Base-by-base conservation (phyloP, 352 stramenopile species). In the Pythium vanterpoolii region DNA sequence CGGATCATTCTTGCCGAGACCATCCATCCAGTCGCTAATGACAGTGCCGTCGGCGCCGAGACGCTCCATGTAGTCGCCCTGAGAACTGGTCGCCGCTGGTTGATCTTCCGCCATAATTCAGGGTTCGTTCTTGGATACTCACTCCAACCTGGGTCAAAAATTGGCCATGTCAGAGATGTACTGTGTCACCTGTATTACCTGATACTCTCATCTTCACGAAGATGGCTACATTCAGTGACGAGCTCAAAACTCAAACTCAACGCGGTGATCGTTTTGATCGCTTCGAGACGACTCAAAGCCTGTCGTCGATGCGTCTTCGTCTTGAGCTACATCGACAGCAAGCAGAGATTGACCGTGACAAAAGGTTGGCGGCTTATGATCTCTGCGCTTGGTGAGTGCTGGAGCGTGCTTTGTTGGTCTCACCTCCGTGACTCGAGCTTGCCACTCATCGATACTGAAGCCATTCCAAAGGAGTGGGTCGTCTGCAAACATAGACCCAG, bases 391-490 rank as follows among this genome's bases (percentile, higher is more conserved):
- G 16, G 16, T n/a, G n/a, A n/a, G n/a, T n/a, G n/a, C n/a, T n/a
- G n/a, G n/a, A n/a, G n/a, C 14, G 3, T 9, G n/a, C 7, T 31
- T 40, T 24, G 11, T 19, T 23, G 48, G 5, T 13, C 23, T 52
- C 56, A 19, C 24, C 4, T 16, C n/a, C 21, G 9, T 45, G 34
- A 27, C 46, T 21, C 77, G 69, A 9, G 59, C 47, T 16, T 43
- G 40, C 79, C 79, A 87, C 51, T 79, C 72, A 1, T 65, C 51
- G 14, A 55, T 58, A 26, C 77, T 82, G 7, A 76, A 75, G 34
- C 71, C 76, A n/a, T 26, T 73, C 68, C 68, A 83, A 5, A 86
- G 60, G 21, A 76, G 33, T 3, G 50, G 51, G 30, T 86, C 68
- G 1, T 26, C 53, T 13, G 39, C 3, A 13, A 80, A 56, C 5